Conservation (phyloP, 768 basidiomycete genomes). For the Termitomyces sp. region DNA sequence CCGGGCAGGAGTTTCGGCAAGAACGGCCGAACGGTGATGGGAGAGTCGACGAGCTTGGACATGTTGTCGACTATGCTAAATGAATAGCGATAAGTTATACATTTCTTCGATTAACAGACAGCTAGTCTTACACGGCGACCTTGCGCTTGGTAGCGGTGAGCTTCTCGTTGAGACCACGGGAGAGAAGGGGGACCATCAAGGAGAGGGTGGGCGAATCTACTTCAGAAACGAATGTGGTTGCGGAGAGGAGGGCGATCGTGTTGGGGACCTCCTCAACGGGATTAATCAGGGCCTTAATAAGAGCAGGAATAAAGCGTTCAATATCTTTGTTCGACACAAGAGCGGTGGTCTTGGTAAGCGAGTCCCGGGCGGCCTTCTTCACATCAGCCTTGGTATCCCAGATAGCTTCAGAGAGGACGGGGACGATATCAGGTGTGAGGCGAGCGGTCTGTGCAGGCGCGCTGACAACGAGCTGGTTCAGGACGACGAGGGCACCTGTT, state of each 20-base stretch:
- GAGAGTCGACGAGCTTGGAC: slow-evolving; percentile 95
- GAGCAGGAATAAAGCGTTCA: slow-evolving; percentile 93
- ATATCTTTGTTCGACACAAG: slow-evolving; percentile 98
- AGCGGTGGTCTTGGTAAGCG: slow-evolving; percentile 91
- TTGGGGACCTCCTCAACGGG: slow-evolving; percentile 98
- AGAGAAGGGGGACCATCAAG: slow-evolving; percentile 93
- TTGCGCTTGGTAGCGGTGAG: slow-evolving; percentile 95
- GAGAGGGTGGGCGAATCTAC: slow-evolving; percentile 96
- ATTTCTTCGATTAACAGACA: slow-evolving; percentile 5
- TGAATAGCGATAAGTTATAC: slow-evolving; percentile 8
- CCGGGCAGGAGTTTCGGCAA: slow-evolving; percentile 92
- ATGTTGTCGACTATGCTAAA: slow-evolving; percentile 93
- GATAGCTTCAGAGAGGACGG: slow-evolving; percentile 89
- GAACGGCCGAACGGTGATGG: slow-evolving; percentile 94
- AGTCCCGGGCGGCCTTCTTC: slow-evolving; percentile 95
- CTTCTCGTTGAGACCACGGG: slow-evolving; percentile 93
- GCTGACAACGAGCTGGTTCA: slow-evolving; percentile 83
- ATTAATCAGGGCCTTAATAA: slow-evolving; percentile 97
- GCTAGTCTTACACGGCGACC: slow-evolving; percentile 80
- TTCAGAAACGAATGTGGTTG: slow-evolving; percentile 99
- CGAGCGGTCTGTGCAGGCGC: slow-evolving; percentile 80
- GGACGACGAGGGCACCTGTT: slow-evolving; percentile 73
- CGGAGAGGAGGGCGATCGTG: slow-evolving; percentile 91
- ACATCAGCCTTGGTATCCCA: slow-evolving; percentile 99
- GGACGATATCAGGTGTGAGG: slow-evolving; percentile 93